These are phyloP conservation scores for Olyra latifolia DNA, from an alignment of 176 grass and related monocot genomes.

Conservation along the genomic window DNA sequence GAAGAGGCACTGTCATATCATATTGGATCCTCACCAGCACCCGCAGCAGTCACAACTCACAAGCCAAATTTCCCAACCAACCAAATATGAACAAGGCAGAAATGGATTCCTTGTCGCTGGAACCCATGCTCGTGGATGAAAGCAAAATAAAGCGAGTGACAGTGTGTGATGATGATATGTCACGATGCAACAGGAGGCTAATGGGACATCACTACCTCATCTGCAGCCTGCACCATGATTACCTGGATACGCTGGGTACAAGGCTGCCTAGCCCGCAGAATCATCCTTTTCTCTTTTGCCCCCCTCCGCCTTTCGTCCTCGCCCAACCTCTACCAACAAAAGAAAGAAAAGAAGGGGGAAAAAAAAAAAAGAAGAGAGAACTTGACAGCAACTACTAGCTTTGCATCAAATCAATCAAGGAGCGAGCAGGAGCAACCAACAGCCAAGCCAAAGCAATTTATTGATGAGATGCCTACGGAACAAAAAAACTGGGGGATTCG, in stretches of 20 bases:
- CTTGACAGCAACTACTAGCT: neutral
- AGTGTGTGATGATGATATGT: too few species aligned
- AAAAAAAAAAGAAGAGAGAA: neutral
- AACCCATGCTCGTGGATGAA: too few species aligned
- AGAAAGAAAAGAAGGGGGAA: neutral
- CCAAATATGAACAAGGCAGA: too few species aligned
- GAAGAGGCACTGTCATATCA: neutral
- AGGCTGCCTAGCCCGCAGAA: neutral
- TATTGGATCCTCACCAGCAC: neutral
- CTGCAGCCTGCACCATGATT: neutral
- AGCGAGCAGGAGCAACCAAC: neutral
- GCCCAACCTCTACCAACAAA: neutral
- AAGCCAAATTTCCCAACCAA: too few species aligned
- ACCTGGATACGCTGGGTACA: neutral
- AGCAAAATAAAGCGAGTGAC: too few species aligned
- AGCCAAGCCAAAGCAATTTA: neutral
- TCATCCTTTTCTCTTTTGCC: neutral
- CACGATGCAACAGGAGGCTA: neutral
- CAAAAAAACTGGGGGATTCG: neutral
- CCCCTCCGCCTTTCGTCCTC: too few species aligned
- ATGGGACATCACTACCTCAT: slow-evolving; percentile 3
- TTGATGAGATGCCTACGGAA: slow-evolving; percentile 52
- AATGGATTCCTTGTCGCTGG: too few species aligned
- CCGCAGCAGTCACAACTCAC: too few species aligned
- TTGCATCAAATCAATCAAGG: slow-evolving; percentile 30